Conservation (phyloP, 208 protist species). For the Trypanosoma boissoni region DNA sequence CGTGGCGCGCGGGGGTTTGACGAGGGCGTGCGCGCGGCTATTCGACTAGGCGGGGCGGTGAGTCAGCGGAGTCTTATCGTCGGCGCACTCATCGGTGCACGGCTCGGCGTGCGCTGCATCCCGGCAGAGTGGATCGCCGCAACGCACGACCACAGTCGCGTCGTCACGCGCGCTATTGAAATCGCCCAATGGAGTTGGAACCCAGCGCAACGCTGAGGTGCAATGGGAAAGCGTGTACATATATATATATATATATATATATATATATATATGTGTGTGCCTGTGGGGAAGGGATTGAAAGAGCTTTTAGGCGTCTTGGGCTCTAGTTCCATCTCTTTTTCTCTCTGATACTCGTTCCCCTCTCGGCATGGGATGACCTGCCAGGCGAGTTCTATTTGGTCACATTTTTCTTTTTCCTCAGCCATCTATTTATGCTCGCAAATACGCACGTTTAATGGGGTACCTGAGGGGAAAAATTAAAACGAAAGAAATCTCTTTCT, state of each 20-base stretch:
- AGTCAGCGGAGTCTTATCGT: conserved; percentile 79
- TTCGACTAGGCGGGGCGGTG: conserved; percentile 38
- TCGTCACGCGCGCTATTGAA: conserved; percentile 69
- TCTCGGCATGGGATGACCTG: no score
- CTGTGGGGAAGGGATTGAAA: background rate
- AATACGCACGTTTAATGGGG: no score
- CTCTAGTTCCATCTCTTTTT: no score
- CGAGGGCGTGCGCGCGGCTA: conserved; percentile 49
- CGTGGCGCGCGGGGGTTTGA: conserved; percentile 42
- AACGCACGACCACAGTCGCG: conserved; percentile 50
- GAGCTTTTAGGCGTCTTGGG: background rate
- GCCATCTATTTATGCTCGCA: no score
- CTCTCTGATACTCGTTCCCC: no score
- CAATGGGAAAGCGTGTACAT: background rate
- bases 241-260: background rate
- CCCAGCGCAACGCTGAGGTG: conserved; percentile 31
- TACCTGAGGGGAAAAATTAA: no score
- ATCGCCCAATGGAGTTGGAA: conserved; percentile 88
- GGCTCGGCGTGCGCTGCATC: conserved; percentile 60
- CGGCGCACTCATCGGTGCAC: conserved; percentile 71
- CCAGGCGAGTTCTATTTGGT: no score
- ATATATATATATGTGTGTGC: background rate
- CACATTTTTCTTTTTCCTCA: no score
- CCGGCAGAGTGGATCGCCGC: conserved; percentile 74
- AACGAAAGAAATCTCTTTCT: no score